These are phyloP conservation scores for Melocanna baccifera DNA, from an alignment of 176 grass and related monocot species.

Conservation along the genomic window DNA sequence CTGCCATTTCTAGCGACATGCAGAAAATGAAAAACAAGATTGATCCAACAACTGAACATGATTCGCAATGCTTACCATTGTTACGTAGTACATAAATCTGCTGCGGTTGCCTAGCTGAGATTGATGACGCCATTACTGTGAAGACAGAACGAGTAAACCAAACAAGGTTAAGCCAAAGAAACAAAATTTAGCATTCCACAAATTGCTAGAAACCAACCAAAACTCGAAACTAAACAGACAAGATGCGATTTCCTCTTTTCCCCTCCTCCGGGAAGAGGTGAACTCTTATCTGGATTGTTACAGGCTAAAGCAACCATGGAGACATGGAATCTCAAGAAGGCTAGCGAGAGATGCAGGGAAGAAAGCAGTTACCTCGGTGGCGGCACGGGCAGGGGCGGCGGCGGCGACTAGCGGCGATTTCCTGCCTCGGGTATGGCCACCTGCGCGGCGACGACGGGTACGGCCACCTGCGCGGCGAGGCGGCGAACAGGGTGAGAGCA, in stretches of 20 bases:
- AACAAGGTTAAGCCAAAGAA: background rate
- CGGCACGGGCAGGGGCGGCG: no score
- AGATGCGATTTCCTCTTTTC: background rate
- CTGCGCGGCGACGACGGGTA: no score
- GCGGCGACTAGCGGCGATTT: no score
- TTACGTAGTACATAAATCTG: background rate
- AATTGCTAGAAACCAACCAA: background rate
- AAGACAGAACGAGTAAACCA: background rate
- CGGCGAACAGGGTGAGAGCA: no score
- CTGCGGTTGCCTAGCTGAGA: background rate
- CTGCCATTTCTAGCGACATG: background rate
- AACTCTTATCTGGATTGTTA: background rate
- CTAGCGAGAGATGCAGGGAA: background rate
- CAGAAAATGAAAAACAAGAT: background rate
- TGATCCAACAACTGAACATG: background rate
- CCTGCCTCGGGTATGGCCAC: no score
- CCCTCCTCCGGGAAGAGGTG: background rate
- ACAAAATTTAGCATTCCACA: background rate
- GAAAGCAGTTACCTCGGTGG: no score
- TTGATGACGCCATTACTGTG: constrained; percentile 21
- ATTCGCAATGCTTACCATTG: constrained; percentile 22
- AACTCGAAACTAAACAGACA: background rate
- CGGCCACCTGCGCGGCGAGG: no score
- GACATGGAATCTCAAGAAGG: background rate
- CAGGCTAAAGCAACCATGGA: background rate